Conservation (phyloP, 1,284 basidiomycete genomes). For the Austroboletus rostrupii region DNA sequence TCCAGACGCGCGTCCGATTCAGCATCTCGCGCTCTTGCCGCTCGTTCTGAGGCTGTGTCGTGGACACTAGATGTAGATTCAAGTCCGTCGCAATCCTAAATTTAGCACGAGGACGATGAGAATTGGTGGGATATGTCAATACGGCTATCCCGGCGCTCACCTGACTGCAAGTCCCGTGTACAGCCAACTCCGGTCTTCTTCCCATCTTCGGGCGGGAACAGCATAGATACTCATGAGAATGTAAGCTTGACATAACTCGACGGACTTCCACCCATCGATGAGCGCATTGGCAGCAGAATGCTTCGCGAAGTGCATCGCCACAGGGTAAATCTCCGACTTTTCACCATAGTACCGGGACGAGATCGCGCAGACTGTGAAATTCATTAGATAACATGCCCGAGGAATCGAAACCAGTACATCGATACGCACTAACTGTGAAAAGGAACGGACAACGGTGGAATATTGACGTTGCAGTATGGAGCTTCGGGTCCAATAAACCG, state of each 20-base stretch:
- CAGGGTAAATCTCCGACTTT: conserved; percentile 76
- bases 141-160: conserved; percentile 15
- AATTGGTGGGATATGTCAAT: background rate
- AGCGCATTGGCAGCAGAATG: conserved; percentile 75
- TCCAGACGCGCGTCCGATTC: conserved; percentile 79
- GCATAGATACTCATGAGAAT: conserved; percentile 77
- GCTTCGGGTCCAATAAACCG: conserved; percentile 64
- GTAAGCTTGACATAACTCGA: conserved; percentile 57
- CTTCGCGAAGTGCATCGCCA: conserved; percentile 85
- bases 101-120: background rate
- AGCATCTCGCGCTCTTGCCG: conserved; percentile 75
- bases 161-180: conserved; percentile 78
- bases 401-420: background rate
- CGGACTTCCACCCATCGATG: conserved; percentile 75
- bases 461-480: conserved; percentile 70
- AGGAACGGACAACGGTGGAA: conserved; percentile 78
- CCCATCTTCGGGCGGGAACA: conserved; percentile 76
- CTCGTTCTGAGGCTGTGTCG: conserved; percentile 56
- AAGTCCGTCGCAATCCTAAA: conserved; percentile 75
- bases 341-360: conserved; percentile 71
- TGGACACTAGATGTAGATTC: conserved; percentile 71
- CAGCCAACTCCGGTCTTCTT: conserved; percentile 79
- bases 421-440: conserved; percentile 71
- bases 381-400: background rate
- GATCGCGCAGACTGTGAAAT: conserved; percentile 63